A percentile compares a stretch with the other conserved stretches of the same genome.
Evolutionary conservation across 768 basidiomycete species (phyloP).

Genomic region (Rhizopogon vulgaris): DNA sequence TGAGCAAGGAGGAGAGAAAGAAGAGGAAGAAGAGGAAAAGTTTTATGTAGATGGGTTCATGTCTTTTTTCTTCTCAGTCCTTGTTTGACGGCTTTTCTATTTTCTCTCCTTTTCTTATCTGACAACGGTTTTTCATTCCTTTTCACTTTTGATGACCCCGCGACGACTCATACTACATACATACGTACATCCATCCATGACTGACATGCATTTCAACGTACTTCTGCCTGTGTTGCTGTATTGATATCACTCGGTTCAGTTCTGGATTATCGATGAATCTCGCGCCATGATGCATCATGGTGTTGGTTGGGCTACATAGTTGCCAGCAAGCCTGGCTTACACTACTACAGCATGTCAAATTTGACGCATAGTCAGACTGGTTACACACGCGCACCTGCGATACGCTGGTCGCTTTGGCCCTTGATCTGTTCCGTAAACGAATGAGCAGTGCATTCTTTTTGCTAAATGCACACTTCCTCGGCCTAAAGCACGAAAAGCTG

Average conservation of each 20-base stretch:
- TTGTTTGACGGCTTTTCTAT: background rate
- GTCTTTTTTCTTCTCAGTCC: constrained; percentile 1
- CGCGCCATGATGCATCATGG: too few species aligned
- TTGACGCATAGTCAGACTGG: too few species aligned
- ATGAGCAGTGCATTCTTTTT: too few species aligned
- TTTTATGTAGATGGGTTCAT: constrained; percentile 34
- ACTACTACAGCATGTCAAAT: too few species aligned
- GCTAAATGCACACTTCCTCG: too few species aligned
- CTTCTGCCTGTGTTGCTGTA: background rate
- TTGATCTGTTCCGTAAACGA: too few species aligned
- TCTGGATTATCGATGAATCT: too few species aligned
- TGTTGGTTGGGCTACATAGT: too few species aligned
- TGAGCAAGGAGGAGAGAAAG: constrained; percentile 39
- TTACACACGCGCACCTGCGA: too few species aligned
- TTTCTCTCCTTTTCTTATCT: background rate
- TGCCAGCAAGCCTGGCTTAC: too few species aligned
- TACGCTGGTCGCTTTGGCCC: too few species aligned
- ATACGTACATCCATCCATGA: background rate
- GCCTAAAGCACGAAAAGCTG: too few species aligned
- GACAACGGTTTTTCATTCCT: background rate
- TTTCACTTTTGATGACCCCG: constrained; percentile 1
- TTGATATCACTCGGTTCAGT: background rate
- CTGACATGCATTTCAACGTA: background rate
- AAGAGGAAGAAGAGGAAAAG: constrained; percentile 57
- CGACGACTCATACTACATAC: background rate